Evolutionary conservation across 257 asterid species (phyloP), one percentile per base, ranked within the genome.

Genomic region (Nicotiana paniculata): DNA sequence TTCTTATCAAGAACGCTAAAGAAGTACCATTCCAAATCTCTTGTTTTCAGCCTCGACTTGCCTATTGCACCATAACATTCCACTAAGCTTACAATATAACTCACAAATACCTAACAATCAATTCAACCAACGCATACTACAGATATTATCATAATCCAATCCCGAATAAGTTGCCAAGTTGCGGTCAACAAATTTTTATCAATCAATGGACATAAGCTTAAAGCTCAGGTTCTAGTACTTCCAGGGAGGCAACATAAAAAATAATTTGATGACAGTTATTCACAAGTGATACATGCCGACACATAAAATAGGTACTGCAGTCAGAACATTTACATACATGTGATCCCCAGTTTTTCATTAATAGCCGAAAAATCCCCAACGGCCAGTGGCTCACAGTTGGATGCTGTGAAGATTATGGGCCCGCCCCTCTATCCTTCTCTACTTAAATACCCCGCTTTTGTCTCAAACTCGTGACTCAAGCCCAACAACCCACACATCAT

Each of bases 11-110:
- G 91, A 84, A 90, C 80, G 79, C 98, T 93, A 88, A 96, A 94
- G 87, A 94, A 93, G 81, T 94, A 96, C 98, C 99, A 96, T 86
- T 96, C 99, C 81, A 89, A 82, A 85, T 96, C 99, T 85, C 97
- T 89, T 58, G 89, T 87, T 90, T 88, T 92, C 88, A 94, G 88
- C 87, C 83, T 90, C 24, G 99, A 93, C 82, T 86, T 87, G 82
- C 91, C 99, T 96, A 80, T 76, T 65, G 32, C 35, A 48, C 48
- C 82, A 65, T 82, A 81, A 62, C 35, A 58, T 66, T 66, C 67
- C 66, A 81, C 32, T 39, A 51, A 53, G 46, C 18, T 81, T 30
- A 74, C 39, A 24, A 24, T 46, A 46, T 11, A 46, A 72, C 79
- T 39, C 78, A 63, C 1, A 13, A 15, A 33, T 26, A 13, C 28